phyloP scores from a whole-genome alignment of 1,284 basidiomycete species.

The Trametes versicolor region DNA sequence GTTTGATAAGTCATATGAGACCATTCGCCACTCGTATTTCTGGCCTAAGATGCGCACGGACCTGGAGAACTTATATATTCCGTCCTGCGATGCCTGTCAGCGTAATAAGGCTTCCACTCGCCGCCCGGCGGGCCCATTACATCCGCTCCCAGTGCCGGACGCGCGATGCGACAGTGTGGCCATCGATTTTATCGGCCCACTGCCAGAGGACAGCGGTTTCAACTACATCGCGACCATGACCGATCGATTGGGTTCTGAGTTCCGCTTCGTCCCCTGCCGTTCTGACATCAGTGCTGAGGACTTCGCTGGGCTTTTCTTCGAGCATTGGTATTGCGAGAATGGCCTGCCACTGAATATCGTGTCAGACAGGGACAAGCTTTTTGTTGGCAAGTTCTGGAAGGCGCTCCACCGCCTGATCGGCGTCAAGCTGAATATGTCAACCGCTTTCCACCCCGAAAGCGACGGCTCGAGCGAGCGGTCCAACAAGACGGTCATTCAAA shows the following conservation, averaged over 20 bases:
- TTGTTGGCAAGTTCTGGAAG: not conserved
- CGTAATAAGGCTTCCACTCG: not conserved
- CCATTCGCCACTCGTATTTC: not conserved
- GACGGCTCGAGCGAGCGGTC: slow-evolving; percentile 38
- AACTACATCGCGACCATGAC: not conserved
- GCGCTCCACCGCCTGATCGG: not conserved
- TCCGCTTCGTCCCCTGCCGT: not conserved
- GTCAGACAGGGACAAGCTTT: not conserved
- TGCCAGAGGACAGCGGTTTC: not conserved
- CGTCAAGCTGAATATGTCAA: not conserved
- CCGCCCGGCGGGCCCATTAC: not conserved
- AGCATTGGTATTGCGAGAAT: not conserved
- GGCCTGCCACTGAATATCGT: not conserved
- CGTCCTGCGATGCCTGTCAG: not conserved
- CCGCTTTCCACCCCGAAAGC: slow-evolving; percentile 54
- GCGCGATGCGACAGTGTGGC: not conserved
- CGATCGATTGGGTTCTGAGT: not conserved
- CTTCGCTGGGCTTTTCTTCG: not conserved
- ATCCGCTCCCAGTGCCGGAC: not conserved
- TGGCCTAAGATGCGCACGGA: not conserved
- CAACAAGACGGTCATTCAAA: slow-evolving; percentile 40
- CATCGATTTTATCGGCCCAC: not conserved
- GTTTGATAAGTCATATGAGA: not conserved
- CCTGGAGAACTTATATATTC: not conserved
- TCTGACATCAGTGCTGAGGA: not conserved